A percentile compares a stretch with the other conserved stretches of the same genome.
phyloP scores from a whole-genome alignment of 495 filamentous ascomycete species.

The Evansstolkia leycettana region DNA sequence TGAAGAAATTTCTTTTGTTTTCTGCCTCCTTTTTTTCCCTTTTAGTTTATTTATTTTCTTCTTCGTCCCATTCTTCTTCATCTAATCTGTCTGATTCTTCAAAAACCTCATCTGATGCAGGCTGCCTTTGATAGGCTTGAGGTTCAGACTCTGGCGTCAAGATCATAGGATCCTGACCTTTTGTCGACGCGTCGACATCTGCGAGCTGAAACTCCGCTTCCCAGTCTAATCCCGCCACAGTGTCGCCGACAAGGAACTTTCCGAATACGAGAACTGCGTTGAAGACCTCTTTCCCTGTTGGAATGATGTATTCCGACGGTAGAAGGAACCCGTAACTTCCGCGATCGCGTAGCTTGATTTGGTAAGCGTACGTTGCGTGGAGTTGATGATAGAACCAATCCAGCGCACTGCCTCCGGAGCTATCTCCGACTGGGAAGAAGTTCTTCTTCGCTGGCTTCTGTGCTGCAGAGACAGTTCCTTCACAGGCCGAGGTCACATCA shows the following conservation, averaged over 20 bases:
- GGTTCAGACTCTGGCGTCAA: too few relatives aligned
- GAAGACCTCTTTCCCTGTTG: constrained; percentile 78
- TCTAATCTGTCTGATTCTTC: too few relatives aligned
- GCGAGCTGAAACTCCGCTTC: constrained; percentile 3
- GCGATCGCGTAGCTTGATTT: constrained; percentile 90
- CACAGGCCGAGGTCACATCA: constrained; percentile 75
- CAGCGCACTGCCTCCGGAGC: constrained; percentile 67
- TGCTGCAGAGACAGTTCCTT: constrained; percentile 48
- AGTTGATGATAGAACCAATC: constrained; percentile 96
- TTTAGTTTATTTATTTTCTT: too few relatives aligned
- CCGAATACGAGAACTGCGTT: constrained; percentile 73
- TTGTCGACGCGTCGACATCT: too few relatives aligned
- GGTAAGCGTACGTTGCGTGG: constrained; percentile 71
- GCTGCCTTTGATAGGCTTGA: too few relatives aligned
- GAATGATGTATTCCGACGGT: constrained; percentile 76
- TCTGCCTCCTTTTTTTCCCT: too few relatives aligned
- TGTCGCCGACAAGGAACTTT: constrained; percentile 48
- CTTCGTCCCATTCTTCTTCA: too few relatives aligned
- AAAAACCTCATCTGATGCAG: too few relatives aligned
- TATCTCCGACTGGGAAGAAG: constrained; percentile 44
- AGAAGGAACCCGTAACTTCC: constrained; percentile 91
- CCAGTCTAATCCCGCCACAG: constrained; percentile 10
- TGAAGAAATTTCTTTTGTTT: too few relatives aligned
- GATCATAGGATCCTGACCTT: too few relatives aligned
- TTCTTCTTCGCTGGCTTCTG: constrained; percentile 12